These are phyloP conservation scores for Fraxinus greggii DNA, from an alignment of 305 asterid species.

Conservation along the genomic window DNA sequence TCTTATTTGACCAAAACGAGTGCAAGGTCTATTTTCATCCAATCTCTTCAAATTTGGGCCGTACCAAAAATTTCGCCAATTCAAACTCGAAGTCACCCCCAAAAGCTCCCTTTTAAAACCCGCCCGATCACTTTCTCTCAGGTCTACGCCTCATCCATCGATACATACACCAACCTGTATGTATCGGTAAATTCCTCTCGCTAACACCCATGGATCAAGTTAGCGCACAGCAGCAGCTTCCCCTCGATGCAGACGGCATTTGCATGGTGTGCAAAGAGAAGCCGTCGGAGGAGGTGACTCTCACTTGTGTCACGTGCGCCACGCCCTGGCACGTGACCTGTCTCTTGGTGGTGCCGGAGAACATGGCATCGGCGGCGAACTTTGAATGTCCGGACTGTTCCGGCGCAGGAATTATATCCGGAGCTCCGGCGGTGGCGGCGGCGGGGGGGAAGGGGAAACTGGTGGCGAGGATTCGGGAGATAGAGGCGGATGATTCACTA, in stretches of 20 bases:
- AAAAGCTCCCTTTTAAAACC: slow-evolving; percentile 16
- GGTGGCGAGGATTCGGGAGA: slow-evolving; percentile 52
- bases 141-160: background rate
- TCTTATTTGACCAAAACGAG: background rate
- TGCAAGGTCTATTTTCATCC: background rate
- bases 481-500: slow-evolving; percentile 56
- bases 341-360: slow-evolving; percentile 34
- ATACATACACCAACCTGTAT: background rate
- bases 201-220: slow-evolving; percentile 28
- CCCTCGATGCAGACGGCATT: slow-evolving; percentile 61
- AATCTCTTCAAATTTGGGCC: background rate
- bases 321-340: slow-evolving; percentile 86
- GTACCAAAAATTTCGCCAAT: background rate
- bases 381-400: slow-evolving; percentile 79
- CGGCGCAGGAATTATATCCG: slow-evolving; percentile 48
- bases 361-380: slow-evolving; percentile 28
- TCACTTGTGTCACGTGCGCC: slow-evolving; percentile 60
- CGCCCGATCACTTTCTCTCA: slow-evolving; percentile 12
- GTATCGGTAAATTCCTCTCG: background rate
- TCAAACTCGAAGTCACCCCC: slow-evolving; percentile 10
- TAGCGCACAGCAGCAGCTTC: slow-evolving; percentile 40
- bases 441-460: slow-evolving; percentile 38
- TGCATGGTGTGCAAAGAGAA: slow-evolving; percentile 68
- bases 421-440: slow-evolving; percentile 35
- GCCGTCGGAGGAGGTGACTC: slow-evolving; percentile 44